Base-by-base conservation (phyloP, 2,329 filamentous ascomycete species). In the Sordariomycetes sp. region DNA sequence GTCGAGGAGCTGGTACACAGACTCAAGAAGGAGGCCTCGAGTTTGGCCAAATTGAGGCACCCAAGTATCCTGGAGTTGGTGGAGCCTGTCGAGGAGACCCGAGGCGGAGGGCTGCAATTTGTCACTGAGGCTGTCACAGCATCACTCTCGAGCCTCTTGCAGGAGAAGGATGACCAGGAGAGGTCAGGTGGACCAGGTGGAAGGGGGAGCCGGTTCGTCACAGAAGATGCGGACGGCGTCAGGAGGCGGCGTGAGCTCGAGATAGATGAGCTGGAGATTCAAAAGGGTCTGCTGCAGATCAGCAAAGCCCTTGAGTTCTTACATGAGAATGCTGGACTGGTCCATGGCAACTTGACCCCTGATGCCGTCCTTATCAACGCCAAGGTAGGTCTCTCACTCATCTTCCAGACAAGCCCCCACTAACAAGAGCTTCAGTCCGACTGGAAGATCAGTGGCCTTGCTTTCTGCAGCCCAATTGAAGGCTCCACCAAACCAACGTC, bases 391-490 rank as follows among this genome's bases (percentile, higher is more conserved):
- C 44, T 28, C 17, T 9, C 8, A 12, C 20, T n/a, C 10, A 15
- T 23, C 11, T 27, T 23, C 8, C 16, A 5, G 9, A 10, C 19
- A 4, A 30, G 12, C 28, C 10, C 28, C 6, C 28, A 31, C 29
- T 5, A 9, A 31, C 14, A 9, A 8, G 14, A 8, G 15, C 28
- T 7, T 7, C 49, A 85, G 80, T 94, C 86, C 31, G 92, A 98
- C 58, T 98, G 92, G 92, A 98, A 98, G 57, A 85, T 98, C 40
- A 90, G 87, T 46, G 92, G 90, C n/a, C 71, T 98, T 25, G 77
- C 83, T 0, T 98, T 95, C 56, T 86, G 83, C 53, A 84, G 84
- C 30, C 84, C 87, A 11, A 76, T 85, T 32, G 83, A 87, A 46
- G 73, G 75, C 46, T 84, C 83, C 15, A 79, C 76, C 19, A 79